These are phyloP conservation scores for Pichia eremophila DNA, from an alignment of 805 yeast species.

Conservation along the genomic window DNA sequence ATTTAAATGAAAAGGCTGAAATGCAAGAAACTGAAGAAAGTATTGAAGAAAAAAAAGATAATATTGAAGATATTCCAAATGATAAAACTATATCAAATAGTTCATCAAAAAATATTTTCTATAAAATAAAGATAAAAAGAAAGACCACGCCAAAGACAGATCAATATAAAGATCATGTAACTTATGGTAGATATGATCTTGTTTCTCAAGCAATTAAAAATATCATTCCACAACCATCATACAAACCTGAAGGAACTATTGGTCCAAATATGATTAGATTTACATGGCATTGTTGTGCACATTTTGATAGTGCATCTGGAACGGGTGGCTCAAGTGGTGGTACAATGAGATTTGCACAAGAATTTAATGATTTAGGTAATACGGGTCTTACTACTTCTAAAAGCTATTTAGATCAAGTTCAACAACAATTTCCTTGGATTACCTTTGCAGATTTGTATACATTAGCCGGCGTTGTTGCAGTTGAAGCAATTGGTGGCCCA, in stretches of 20 bases:
- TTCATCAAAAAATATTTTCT: conserved; percentile 13
- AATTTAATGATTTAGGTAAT: conserved; percentile 50
- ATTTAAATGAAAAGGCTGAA: too few relatives aligned
- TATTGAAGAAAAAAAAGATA: background rate
- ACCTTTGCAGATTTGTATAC: conserved; percentile 76
- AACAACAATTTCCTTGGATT: conserved; percentile 56
- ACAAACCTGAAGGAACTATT: conserved; percentile 53
- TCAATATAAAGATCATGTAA: conserved; percentile 14
- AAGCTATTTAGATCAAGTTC: conserved; percentile 46
- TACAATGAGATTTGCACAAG: conserved; percentile 48
- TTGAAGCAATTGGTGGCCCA: conserved; percentile 76
- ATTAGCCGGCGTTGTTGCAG: conserved; percentile 67
- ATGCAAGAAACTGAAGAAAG: background rate
- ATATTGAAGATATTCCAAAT: background rate
- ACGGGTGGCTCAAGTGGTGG: conserved; percentile 68
- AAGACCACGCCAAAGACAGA: conserved; percentile 11
- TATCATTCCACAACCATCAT: conserved; percentile 28
- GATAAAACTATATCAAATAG: background rate
- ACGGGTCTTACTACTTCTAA: conserved; percentile 54
- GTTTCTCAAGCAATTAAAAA: conserved; percentile 30
- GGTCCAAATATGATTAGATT: conserved; percentile 75
- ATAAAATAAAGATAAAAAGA: conserved; percentile 21
- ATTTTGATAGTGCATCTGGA: conserved; percentile 47
- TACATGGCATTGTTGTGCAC: conserved; percentile 87
- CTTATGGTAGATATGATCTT: conserved; percentile 23